Evolutionary conservation across 352 stramenopile genomes (phyloP).

Genomic region (Phytophthora pseudosyringae): DNA sequence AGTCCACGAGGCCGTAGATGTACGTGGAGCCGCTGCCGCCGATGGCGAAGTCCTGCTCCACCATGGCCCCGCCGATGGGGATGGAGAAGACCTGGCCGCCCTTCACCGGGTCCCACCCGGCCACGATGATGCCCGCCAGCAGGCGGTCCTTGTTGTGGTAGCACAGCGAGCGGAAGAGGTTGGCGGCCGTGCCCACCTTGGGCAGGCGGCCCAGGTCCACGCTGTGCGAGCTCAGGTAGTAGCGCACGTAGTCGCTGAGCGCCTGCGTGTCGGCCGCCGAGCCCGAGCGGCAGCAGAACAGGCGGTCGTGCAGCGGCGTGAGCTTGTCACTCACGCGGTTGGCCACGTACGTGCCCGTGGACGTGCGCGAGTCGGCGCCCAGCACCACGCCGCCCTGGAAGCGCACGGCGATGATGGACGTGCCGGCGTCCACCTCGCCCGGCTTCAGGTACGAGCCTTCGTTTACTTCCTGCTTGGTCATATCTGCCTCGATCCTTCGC

Average conservation of each 20-base stretch:
- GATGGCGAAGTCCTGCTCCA: constrained; percentile 98
- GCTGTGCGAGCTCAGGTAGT: constrained; percentile 82
- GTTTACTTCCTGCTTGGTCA: constrained; percentile 63
- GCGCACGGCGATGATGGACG: constrained; percentile 98
- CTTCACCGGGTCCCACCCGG: constrained; percentile 97
- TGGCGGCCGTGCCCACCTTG: constrained; percentile 97
- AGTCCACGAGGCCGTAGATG: constrained; percentile 98
- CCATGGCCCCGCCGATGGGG: constrained; percentile 94
- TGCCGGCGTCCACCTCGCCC: constrained; percentile 95
- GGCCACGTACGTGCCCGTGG: constrained; percentile 96
- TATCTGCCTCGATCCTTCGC: constrained; percentile 28
- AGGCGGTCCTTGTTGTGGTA: constrained; percentile 99
- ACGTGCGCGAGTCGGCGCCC: constrained; percentile 95
- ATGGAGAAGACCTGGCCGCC: constrained; percentile 97
- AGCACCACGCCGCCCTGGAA: constrained; percentile 98
- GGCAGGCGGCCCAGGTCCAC: constrained; percentile 90
- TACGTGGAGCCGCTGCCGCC: constrained; percentile 97
- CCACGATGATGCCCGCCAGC: constrained; percentile 97
- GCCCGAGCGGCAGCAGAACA: constrained; percentile 98
- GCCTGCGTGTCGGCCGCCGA: constrained; percentile 98
- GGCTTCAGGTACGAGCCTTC: constrained; percentile 79
- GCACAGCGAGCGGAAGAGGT: constrained; percentile 96
- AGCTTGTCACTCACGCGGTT: constrained; percentile 99
- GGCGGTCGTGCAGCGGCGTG: constrained; percentile 95
- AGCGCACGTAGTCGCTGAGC: constrained; percentile 82